These are phyloP conservation scores for Furcasterigmium sp. DNA, from an alignment of 2,329 filamentous ascomycete genomes.

Conservation along the genomic window DNA sequence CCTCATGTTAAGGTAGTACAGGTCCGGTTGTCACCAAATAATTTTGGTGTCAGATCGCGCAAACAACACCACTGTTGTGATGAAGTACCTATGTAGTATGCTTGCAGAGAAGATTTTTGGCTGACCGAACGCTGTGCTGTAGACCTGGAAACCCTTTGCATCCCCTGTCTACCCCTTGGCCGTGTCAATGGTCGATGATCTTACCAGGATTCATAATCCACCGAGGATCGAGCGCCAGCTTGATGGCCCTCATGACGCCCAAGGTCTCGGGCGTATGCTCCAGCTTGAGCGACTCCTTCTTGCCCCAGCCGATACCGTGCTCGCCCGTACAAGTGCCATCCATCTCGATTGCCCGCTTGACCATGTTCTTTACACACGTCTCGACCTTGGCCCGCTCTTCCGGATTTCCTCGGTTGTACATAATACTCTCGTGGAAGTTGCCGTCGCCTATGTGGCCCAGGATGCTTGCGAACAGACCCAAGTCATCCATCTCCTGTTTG, in stretches of 20 bases:
- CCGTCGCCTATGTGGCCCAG: slow-evolving; percentile 89
- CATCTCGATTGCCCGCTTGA: slow-evolving; percentile 85
- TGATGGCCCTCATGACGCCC: slow-evolving; percentile 79
- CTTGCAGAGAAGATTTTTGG: too few relatives aligned
- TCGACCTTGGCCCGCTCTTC: slow-evolving; percentile 72
- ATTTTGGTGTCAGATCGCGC: too few relatives aligned
- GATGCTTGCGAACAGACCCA: slow-evolving; percentile 82
- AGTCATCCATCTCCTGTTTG: slow-evolving; percentile 74
- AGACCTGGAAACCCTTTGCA: too few relatives aligned
- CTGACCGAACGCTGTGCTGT: too few relatives aligned
- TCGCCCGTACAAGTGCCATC: slow-evolving; percentile 90
- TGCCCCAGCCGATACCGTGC: slow-evolving; percentile 80
- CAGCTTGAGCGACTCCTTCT: slow-evolving; percentile 72
- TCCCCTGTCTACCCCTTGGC: too few relatives aligned
- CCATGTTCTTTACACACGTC: slow-evolving; percentile 82
- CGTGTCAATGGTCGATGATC: slow-evolving; percentile 37
- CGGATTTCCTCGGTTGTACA: slow-evolving; percentile 68
- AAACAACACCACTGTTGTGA: too few relatives aligned
- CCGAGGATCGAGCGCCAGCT: slow-evolving; percentile 73
- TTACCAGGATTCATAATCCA: slow-evolving; percentile 93
- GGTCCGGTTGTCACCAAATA: too few relatives aligned
- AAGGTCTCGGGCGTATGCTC: slow-evolving; percentile 79
- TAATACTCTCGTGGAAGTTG: slow-evolving; percentile 91
- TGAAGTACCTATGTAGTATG: too few relatives aligned
- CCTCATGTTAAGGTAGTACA: too few relatives aligned